Evolutionary conservation across 768 basidiomycete species (phyloP).

Genomic region (Gloeophyllum trabeum): DNA sequence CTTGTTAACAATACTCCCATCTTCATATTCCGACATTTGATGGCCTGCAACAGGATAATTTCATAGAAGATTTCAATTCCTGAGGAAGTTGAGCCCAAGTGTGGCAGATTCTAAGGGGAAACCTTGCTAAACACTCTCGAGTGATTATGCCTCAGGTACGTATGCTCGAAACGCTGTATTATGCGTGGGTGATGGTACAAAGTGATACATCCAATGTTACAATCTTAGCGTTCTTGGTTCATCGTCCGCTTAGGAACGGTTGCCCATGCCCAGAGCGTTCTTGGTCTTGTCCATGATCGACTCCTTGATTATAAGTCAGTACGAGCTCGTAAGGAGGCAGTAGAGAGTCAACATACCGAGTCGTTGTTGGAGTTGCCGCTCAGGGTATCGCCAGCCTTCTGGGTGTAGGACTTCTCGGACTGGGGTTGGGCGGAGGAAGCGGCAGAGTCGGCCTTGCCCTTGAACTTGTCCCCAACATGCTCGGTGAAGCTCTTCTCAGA

Average conservation of each 20-base stretch:
- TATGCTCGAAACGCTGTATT: no score
- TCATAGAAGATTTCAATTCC: no score
- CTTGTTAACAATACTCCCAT: no score
- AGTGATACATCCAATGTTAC: no score
- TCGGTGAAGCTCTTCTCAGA: constrained; percentile 45
- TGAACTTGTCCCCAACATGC: constrained; percentile 35
- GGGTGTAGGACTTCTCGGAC: constrained; percentile 40
- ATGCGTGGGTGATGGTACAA: no score
- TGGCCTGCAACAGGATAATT: no score
- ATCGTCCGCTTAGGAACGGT: no score
- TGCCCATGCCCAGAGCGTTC: constrained; percentile 35
- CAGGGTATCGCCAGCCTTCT: constrained; percentile 36
- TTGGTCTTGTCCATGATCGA: constrained; percentile 40
- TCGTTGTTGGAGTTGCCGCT: constrained; percentile 38
- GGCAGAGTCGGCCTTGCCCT: constrained; percentile 33
- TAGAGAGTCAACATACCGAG: constrained; percentile 15
- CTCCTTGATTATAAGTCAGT: constrained; percentile 14
- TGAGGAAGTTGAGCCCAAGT: no score
- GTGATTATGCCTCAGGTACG: no score
- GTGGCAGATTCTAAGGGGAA: no score
- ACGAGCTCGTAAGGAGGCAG: neutral
- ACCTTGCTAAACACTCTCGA: no score
- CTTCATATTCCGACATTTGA: no score
- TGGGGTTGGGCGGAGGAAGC: constrained; percentile 39
- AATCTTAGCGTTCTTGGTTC: constrained; percentile 2